Conservation (phyloP, 805 yeast species). For the Pichia cabralensis region DNA sequence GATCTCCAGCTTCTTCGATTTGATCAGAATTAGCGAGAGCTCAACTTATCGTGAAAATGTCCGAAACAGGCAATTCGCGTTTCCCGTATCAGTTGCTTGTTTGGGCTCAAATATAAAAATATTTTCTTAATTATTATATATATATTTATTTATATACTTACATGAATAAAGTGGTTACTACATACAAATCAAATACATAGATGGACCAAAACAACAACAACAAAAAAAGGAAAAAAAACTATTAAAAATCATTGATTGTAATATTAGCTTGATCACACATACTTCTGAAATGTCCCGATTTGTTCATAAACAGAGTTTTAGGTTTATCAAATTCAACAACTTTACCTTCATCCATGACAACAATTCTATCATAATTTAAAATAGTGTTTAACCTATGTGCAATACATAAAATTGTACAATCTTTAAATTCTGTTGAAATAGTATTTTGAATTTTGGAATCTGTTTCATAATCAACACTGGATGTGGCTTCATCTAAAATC, state of each 20-base stretch:
- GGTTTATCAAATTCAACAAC: constrained; percentile 50
- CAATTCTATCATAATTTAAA: constrained; percentile 44
- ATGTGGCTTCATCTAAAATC: constrained; percentile 69
- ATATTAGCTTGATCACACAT: constrained; percentile 46
- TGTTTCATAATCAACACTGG: constrained; percentile 66
- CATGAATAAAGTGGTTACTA: neutral
- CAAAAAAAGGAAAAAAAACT: neutral
- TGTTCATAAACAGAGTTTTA: constrained; percentile 28
- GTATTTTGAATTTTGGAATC: constrained; percentile 55
- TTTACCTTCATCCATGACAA: constrained; percentile 51
- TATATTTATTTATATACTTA: too few relatives aligned
- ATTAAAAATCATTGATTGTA: constrained; percentile 27
- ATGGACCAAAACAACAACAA: too few relatives aligned
- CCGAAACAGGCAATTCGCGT: too few relatives aligned
- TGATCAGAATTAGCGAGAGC: too few relatives aligned
- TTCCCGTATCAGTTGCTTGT: too few relatives aligned
- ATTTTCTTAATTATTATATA: too few relatives aligned
- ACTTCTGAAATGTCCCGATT: constrained; percentile 36
- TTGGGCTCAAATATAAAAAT: too few relatives aligned
- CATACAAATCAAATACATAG: too few relatives aligned
- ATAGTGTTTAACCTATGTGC: constrained; percentile 66
- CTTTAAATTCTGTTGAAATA: constrained; percentile 45
- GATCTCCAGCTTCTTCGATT: too few relatives aligned
- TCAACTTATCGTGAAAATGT: too few relatives aligned
- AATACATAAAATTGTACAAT: constrained; percentile 61